phyloP scores from a whole-genome alignment of 106 monocot genomes.

The Hemerocallis citrina region DNA sequence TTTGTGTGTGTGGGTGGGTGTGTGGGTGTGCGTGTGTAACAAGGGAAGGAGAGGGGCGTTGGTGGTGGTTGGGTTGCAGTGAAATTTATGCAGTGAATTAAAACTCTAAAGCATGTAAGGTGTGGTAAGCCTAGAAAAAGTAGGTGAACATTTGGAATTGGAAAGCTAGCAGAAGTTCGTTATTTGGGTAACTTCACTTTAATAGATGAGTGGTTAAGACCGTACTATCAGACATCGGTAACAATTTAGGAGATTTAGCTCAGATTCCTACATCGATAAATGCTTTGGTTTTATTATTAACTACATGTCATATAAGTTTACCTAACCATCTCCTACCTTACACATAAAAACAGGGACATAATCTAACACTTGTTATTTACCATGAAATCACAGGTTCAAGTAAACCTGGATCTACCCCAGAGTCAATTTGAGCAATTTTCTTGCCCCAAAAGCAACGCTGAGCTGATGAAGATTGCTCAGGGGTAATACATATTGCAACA shows the following conservation, averaged over 20 bases:
- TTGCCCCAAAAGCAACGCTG: conserved; percentile 5
- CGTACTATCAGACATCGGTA: neutral
- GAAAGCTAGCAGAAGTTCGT: neutral
- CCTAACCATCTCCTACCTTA: neutral
- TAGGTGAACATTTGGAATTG: neutral
- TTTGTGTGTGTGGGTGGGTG: no score
- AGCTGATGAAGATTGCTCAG: conserved; percentile 12
- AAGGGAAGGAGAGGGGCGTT: neutral
- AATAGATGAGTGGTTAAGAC: neutral
- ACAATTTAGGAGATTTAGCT: no score
- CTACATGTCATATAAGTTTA: neutral
- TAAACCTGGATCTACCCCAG: neutral
- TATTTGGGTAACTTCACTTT: neutral
- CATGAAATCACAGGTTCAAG: neutral
- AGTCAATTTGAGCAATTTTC: neutral
- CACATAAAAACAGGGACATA: neutral
- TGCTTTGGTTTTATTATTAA: neutral
- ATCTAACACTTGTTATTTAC: neutral
- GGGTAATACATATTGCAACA: conserved; percentile 13
- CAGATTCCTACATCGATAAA: no score
- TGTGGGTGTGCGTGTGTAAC: no score
- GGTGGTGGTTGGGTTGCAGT: neutral
- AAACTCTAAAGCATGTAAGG: neutral
- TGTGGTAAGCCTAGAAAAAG: neutral
- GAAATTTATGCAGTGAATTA: neutral